Evolutionary conservation across 2,329 filamentous ascomycete genomes (phyloP).

Genomic region (Pseudogymnoascus sp.): DNA sequence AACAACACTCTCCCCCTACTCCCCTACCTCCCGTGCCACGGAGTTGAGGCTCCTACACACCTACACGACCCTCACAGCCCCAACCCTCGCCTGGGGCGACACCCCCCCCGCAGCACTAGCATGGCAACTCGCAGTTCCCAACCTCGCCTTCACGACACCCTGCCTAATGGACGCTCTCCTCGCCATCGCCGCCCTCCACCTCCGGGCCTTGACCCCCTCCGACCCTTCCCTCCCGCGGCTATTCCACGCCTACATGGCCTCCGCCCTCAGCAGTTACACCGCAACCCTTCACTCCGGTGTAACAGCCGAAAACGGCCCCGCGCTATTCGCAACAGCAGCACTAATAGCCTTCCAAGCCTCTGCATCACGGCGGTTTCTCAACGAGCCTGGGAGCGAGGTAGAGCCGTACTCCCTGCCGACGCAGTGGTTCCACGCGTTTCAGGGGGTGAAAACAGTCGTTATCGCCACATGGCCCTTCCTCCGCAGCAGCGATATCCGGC

Average conservation of each 20-base stretch:
- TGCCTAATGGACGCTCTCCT: constrained; percentile 56
- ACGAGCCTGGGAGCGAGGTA: constrained; percentile 36
- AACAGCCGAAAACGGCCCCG: constrained; percentile 49
- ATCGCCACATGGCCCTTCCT: constrained; percentile 57
- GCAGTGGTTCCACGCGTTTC: constrained; percentile 58
- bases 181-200: constrained; percentile 54
- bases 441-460: constrained; percentile 57
- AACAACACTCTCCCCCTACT: constrained; percentile 9
- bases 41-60: constrained; percentile 58
- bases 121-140: constrained; percentile 52
- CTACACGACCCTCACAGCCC: constrained; percentile 51
- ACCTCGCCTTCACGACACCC: constrained; percentile 50
- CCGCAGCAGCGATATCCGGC: constrained; percentile 47
- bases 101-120: constrained; percentile 44
- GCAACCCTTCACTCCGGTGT: constrained; percentile 47
- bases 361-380: constrained; percentile 52
- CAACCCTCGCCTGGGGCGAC: constrained; percentile 46
- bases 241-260: constrained; percentile 57
- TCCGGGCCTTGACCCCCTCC: constrained; percentile 47
- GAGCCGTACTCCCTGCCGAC: constrained; percentile 49
- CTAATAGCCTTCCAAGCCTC: constrained; percentile 60
- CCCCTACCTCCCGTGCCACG: constrained; percentile 28
- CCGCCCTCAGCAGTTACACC: constrained; percentile 56
- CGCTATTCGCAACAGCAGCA: constrained; percentile 52
- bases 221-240: constrained; percentile 54